phyloP scores from a whole-genome alignment of 305 asterid genomes.

The Fraxinus baroniana region DNA sequence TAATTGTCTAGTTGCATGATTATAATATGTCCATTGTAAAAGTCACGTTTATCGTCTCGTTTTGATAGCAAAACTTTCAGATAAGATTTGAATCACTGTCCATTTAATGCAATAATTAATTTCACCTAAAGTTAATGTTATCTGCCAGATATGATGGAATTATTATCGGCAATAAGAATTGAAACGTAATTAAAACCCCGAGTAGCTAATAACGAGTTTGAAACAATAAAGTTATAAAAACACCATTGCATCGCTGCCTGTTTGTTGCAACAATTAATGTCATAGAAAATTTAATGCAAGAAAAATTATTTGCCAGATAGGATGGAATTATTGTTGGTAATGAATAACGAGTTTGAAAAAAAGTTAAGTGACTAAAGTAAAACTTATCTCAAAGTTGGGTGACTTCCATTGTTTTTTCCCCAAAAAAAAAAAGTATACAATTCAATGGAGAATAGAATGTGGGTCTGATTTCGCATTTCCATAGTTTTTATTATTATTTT shows the following conservation, averaged over 20 bases:
- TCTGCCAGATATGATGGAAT: neutral
- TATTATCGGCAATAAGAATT: neutral
- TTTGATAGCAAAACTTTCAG: neutral
- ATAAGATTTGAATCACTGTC: neutral
- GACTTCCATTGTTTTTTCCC: neutral
- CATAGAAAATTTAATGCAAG: neutral
- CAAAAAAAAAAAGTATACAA: neutral
- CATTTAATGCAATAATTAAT: neutral
- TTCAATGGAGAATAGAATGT: conserved; percentile 26
- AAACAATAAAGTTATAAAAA: neutral
- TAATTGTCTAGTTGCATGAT: neutral
- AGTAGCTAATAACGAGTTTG: neutral
- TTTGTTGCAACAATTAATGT: neutral
- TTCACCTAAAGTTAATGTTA: neutral
- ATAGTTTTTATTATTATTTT: neutral
- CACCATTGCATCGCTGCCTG: neutral
- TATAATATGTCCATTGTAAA: neutral
- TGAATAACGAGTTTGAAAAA: neutral
- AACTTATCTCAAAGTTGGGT: neutral
- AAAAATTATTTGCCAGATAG: neutral
- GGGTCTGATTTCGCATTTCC: conserved; percentile 33
- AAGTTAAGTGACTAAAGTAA: neutral
- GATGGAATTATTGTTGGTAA: neutral
- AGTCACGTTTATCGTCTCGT: neutral
- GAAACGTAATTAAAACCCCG: neutral